Evolutionary conservation across 225 moss, liverwort and hornwort species (phyloP).

Genomic region (Marchantia polymorpha): DNA sequence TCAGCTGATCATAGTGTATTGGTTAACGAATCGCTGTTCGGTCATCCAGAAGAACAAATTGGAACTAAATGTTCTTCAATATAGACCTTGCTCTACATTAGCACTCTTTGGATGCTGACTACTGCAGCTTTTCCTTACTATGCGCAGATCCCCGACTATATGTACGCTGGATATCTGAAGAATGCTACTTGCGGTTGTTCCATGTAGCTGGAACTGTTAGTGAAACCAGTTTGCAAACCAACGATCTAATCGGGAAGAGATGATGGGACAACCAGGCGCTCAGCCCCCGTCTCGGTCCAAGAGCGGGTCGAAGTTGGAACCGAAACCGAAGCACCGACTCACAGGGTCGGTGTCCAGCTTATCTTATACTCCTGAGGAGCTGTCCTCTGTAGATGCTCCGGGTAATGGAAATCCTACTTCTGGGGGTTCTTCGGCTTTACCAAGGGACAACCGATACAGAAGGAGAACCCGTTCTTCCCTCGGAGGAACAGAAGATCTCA

Average conservation of each 20-base stretch:
- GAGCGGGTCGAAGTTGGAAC: slow-evolving; percentile 1
- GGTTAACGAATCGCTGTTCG: too few species aligned
- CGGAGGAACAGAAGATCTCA: slow-evolving; percentile 42
- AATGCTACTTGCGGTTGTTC: slow-evolving; percentile 10
- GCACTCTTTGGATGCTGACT: not conserved
- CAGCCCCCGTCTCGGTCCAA: slow-evolving; percentile 27
- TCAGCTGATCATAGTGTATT: too few species aligned
- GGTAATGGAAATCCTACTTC: not conserved
- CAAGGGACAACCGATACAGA: slow-evolving; percentile 29
- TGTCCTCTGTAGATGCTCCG: slow-evolving; percentile 17
- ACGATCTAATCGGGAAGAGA: not conserved
- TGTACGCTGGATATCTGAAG: not conserved
- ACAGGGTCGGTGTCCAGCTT: slow-evolving; percentile 31
- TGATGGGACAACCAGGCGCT: slow-evolving; percentile 33
- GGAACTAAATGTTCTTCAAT: too few species aligned
- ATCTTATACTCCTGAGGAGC: slow-evolving; percentile 20
- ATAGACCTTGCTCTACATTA: too few species aligned
- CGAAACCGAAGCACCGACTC: slow-evolving; percentile 34
- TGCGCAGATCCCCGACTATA: slow-evolving; percentile 8
- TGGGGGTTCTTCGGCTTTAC: slow-evolving; percentile 14
- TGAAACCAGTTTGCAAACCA: not conserved
- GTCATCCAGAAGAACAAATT: too few species aligned
- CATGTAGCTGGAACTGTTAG: not conserved
- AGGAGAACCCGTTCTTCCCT: slow-evolving; percentile 45
- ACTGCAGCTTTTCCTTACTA: not conserved